phyloP scores from a whole-genome alignment of 306 rosid genomes.

The Fragaria vesca region DNA sequence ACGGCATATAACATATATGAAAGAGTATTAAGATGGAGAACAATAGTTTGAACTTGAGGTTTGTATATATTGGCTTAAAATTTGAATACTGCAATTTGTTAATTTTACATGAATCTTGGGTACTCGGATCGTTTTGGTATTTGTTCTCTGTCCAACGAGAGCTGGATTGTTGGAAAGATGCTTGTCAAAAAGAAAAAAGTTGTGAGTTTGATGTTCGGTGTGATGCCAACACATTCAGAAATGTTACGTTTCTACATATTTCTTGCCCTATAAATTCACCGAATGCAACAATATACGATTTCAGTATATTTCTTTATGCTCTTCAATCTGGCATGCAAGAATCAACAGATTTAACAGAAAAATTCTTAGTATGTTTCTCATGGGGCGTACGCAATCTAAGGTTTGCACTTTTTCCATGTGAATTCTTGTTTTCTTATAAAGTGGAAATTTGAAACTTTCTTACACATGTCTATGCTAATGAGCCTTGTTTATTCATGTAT shows the following conservation, averaged over 20 bases:
- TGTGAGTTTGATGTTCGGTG: not conserved
- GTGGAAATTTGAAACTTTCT: no score
- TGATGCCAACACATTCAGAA: not conserved
- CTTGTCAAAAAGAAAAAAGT: not conserved
- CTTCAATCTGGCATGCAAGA: not conserved
- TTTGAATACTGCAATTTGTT: not conserved
- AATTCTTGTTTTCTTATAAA: no score
- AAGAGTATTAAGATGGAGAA: no score
- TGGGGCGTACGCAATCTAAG: not conserved
- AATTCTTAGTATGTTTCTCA: not conserved
- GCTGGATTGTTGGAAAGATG: not conserved
- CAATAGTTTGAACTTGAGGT: no score
- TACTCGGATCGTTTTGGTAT: slow-evolving; percentile 25
- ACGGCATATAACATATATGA: no score
- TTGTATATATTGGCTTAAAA: no score
- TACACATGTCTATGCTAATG: no score
- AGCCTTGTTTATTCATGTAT: no score
- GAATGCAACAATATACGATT: not conserved
- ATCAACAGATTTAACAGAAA: not conserved
- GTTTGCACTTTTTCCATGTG: not conserved
- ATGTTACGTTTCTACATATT: not conserved
- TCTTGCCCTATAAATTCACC: slow-evolving; percentile 3
- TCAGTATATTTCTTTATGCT: not conserved
- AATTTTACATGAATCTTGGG: not conserved
- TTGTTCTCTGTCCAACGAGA: slow-evolving; percentile 1